Evolutionary conservation across 2,329 filamentous ascomycete genomes (phyloP).

Genomic region (Trichoderma sp.): DNA sequence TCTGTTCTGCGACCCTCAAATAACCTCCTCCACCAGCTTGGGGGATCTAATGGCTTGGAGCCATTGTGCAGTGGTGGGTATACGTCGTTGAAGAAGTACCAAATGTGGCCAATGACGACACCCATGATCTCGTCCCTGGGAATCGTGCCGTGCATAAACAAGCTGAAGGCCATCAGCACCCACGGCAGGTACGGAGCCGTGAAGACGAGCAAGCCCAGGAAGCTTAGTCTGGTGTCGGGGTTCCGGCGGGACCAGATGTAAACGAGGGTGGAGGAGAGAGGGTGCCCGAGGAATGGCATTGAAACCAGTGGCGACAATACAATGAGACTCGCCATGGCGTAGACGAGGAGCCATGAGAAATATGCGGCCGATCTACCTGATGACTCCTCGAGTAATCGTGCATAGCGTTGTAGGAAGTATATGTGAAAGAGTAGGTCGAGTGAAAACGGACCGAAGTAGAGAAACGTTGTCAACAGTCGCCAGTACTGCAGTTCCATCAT

Average conservation of each 20-base stretch:
- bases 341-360: constrained; percentile 92
- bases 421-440: constrained; percentile 96
- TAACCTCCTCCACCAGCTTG: constrained; percentile 82
- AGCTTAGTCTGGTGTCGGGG: constrained; percentile 85
- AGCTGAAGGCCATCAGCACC: constrained; percentile 90
- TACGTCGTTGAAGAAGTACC: constrained; percentile 98
- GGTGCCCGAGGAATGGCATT: constrained; percentile 92
- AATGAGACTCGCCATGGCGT: constrained; percentile 78
- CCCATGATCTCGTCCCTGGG: constrained; percentile 97
- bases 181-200: constrained; percentile 93
- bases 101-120: constrained; percentile 90
- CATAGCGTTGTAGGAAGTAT: constrained; percentile 97
- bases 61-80: constrained; percentile 89
- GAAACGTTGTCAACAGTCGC: constrained; percentile 92
- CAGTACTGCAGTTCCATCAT: constrained; percentile 72
- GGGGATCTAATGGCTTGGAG: constrained; percentile 83
- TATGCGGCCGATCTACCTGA: constrained; percentile 89
- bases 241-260: constrained; percentile 98
- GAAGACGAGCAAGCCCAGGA: constrained; percentile 86
- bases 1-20: constrained; percentile 64
- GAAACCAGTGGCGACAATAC: constrained; percentile 82
- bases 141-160: constrained; percentile 84
- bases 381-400: constrained; percentile 90
- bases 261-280: constrained; percentile 87
- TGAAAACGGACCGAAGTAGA: constrained; percentile 94